These are phyloP conservation scores for Boletus eberwhitei DNA, from an alignment of 768 basidiomycete species.

Conservation along the genomic window DNA sequence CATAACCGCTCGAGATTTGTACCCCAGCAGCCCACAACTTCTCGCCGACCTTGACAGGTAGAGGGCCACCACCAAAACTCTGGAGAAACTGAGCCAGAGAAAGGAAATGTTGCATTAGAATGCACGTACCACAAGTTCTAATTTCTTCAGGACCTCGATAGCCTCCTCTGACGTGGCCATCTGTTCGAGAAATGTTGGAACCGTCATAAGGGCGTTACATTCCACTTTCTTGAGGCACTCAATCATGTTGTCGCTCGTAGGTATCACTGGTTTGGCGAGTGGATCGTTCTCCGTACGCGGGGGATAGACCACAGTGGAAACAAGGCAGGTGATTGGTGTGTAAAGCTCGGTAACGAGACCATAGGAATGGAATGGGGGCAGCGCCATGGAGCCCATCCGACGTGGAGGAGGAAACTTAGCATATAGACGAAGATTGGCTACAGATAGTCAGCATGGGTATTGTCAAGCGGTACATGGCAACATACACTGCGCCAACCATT, in stretches of 20 bases:
- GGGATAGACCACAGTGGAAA: slow-evolving; percentile 24
- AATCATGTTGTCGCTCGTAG: slow-evolving; percentile 40
- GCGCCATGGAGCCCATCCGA: slow-evolving; percentile 21
- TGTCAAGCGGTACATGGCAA: background rate
- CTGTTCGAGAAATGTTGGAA: slow-evolving; percentile 39
- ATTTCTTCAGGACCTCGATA: slow-evolving; percentile 22
- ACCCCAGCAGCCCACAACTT: slow-evolving; percentile 33
- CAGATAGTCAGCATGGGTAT: background rate
- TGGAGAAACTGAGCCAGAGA: slow-evolving; percentile 6
- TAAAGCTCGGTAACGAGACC: slow-evolving; percentile 19
- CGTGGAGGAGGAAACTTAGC: slow-evolving; percentile 9
- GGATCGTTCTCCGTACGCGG: slow-evolving; percentile 24
- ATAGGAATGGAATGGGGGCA: slow-evolving; percentile 28
- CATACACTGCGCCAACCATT: slow-evolving; percentile 38
- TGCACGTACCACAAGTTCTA: slow-evolving; percentile 30
- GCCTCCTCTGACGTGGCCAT: slow-evolving; percentile 31
- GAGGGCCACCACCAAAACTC: slow-evolving; percentile 39
- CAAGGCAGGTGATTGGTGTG: slow-evolving; percentile 15
- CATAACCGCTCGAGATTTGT: slow-evolving; percentile 33
- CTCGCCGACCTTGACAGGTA: slow-evolving; percentile 37
- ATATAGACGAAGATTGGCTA: slow-evolving; percentile 6
- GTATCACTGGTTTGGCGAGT: slow-evolving; percentile 31
- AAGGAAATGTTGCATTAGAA: background rate
- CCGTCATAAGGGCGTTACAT: slow-evolving; percentile 32
- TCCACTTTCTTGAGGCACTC: slow-evolving; percentile 30